phyloP scores from a whole-genome alignment of 495 filamentous ascomycete species.

The Evansstolkia leycettana region DNA sequence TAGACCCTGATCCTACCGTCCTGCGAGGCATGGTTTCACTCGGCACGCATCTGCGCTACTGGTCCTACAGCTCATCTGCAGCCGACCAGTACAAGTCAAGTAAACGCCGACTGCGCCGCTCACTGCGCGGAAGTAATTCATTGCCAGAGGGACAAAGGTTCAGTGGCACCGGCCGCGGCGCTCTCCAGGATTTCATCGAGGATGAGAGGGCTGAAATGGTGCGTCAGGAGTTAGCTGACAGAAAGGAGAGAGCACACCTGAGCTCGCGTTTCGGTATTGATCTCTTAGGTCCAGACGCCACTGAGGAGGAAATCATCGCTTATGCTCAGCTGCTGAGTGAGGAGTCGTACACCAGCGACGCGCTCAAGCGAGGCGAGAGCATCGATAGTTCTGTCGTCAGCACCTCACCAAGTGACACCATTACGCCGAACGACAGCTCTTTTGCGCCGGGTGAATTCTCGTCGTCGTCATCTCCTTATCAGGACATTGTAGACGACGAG shows the following conservation, averaged over 20 bases:
- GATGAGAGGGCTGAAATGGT: slow-evolving; percentile 71
- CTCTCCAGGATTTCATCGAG: slow-evolving; percentile 64
- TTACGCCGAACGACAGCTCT: slow-evolving; percentile 35
- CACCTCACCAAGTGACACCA: slow-evolving; percentile 28
- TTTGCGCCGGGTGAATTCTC: slow-evolving; percentile 35
- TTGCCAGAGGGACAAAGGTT: slow-evolving; percentile 40
- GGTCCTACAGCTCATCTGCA: slow-evolving; percentile 73
- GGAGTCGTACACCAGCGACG: slow-evolving; percentile 55
- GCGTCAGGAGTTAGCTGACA: slow-evolving; percentile 52
- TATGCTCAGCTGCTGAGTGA: slow-evolving; percentile 85
- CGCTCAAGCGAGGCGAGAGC: slow-evolving; percentile 40
- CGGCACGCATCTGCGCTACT: slow-evolving; percentile 79
- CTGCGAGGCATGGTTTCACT: slow-evolving; percentile 88
- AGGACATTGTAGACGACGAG: slow-evolving; percentile 37
- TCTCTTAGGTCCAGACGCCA: slow-evolving; percentile 55
- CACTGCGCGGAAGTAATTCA: slow-evolving; percentile 46
- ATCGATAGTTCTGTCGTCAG: slow-evolving; percentile 36
- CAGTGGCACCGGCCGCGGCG: slow-evolving; percentile 46
- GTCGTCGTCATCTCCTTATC: slow-evolving; percentile 27
- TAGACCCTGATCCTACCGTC: slow-evolving; percentile 81
- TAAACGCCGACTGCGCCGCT: slow-evolving; percentile 49
- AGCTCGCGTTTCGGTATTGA: slow-evolving; percentile 73
- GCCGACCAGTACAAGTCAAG: slow-evolving; percentile 52
- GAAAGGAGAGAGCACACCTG: slow-evolving; percentile 51
- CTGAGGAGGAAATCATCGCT: slow-evolving; percentile 76